Percentiles rank a stretch among this genome's conserved stretches.
These are phyloP conservation scores for Geotrichum siamense DNA, from an alignment of 1,139 yeast genomes.

Conservation along the genomic window DNA sequence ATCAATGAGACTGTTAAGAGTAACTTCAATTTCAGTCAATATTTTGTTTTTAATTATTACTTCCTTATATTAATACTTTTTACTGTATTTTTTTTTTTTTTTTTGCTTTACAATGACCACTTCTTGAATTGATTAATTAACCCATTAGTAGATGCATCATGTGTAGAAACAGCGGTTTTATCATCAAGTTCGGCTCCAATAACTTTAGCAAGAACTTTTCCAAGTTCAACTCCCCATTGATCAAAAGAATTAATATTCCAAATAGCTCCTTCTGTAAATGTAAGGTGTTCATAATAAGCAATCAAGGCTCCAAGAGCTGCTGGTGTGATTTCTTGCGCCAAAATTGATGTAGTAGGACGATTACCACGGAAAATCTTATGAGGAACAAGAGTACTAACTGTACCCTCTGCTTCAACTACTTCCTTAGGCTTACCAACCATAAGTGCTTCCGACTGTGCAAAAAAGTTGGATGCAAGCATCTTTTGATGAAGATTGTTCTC, in stretches of 20 bases:
- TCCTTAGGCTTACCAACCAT: constrained; percentile 91
- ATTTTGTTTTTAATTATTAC: no score
- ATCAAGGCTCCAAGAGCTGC: constrained; percentile 92
- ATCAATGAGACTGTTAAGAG: no score
- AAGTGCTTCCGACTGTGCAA: constrained; percentile 96
- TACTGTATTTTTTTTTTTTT: no score
- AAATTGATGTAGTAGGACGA: constrained; percentile 96
- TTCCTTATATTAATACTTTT: no score
- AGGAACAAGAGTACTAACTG: constrained; percentile 72
- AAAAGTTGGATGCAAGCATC: constrained; percentile 96
- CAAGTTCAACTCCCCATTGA: constrained; percentile 99
- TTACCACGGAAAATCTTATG: constrained; percentile 96
- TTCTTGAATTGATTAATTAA: constrained; percentile 90
- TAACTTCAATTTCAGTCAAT: no score
- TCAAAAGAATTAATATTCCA: constrained; percentile 99
- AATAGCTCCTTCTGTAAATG: constrained; percentile 96
- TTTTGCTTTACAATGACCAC: constrained; percentile 64
- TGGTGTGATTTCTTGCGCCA: constrained; percentile 93
- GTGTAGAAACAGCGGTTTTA: constrained; percentile 49
- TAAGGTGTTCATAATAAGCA: constrained; percentile 94
- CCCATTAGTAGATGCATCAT: constrained; percentile 86
- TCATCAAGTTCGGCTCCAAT: constrained; percentile 82
- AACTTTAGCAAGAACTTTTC: constrained; percentile 94
- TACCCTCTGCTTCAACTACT: constrained; percentile 85
- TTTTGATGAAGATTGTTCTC: constrained; percentile 89